Evolutionary conservation across 2,329 filamentous ascomycete species (phyloP), one percentile per base, ranked within the genome.

Genomic region (Neocucurbitaria cava): DNA sequence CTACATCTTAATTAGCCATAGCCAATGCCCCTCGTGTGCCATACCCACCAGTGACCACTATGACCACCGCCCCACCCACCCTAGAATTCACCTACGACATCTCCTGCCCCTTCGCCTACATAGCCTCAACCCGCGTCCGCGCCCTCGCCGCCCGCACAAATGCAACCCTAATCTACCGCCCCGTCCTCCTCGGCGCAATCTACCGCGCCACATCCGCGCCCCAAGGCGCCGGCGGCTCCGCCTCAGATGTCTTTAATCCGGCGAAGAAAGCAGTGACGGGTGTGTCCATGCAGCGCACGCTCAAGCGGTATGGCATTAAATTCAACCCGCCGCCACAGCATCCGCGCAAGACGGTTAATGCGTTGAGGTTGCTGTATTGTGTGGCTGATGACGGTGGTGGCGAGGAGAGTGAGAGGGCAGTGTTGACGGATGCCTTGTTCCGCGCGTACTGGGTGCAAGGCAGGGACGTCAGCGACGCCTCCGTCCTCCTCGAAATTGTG

Each of bases 51-150:
- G n/a, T n/a, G n/a, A n/a, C n/a, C n/a, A 31, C 26, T 35, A 17
- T 2, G 38, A 53, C 10, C 31, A 68, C 66, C 63, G 17, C 54
- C 13, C 42, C 53, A 8, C 61, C 61, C 11, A 52, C 46, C 18
- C 56, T 72, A 8, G 60, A 68, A 24, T 72, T 71, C 54, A 64
- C 67, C 56, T 71, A 71, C 56, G 69, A 72, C 52, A 74, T 75
- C 24, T 74, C 72, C 8, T 75, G 72, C 41, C 72, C 72, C 5
- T 74, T 73, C 46, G 72, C 72, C n/a, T 75, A 75, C 59, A 75
- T 75, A 46, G 72, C 72, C 10, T 74, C 69, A 7, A 73, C 70
- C 1, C 69, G 71, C 23, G 56, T 75, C 4, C 52, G 65, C 50
- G 56, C 64, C 1, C 69, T 75, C 30, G 69, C 71, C 9, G 39